phyloP scores from a whole-genome alignment of 2,329 filamentous ascomycete genomes.

The Cadophora luteo-olivacea region DNA sequence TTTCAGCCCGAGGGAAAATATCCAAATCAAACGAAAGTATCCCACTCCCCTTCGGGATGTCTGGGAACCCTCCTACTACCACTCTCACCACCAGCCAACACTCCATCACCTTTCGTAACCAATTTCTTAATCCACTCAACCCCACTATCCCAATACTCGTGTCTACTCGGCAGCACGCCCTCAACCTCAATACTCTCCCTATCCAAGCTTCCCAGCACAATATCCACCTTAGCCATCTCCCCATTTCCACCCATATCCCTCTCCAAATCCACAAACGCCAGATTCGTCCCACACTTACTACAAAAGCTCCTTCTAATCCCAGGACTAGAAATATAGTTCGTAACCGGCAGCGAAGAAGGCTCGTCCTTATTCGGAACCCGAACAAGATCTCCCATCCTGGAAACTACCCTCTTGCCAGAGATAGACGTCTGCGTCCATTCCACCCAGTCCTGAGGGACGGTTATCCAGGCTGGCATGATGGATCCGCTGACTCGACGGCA shows the following conservation, averaged over 20 bases:
- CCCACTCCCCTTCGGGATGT: slow-evolving; percentile 16
- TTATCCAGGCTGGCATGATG: slow-evolving; percentile 39
- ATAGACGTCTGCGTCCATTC: slow-evolving; percentile 17
- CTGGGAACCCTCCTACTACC: slow-evolving; percentile 7
- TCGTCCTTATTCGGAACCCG: no score
- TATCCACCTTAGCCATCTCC: slow-evolving; percentile 29
- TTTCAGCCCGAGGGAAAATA: no score
- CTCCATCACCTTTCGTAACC: slow-evolving; percentile 18
- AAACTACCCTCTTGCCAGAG: not conserved
- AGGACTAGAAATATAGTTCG: slow-evolving; percentile 31
- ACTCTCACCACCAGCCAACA: not conserved
- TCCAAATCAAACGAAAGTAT: not conserved
- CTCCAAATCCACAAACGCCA: slow-evolving; percentile 35
- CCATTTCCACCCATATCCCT: slow-evolving; percentile 20
- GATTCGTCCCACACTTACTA: slow-evolving; percentile 38
- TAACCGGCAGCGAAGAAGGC: not conserved
- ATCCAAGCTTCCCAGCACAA: slow-evolving; percentile 39
- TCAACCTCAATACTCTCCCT: slow-evolving; percentile 31
- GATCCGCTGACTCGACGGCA: slow-evolving; percentile 37
- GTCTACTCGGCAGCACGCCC: slow-evolving; percentile 33
- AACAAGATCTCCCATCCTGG: not conserved
- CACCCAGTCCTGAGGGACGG: slow-evolving; percentile 39
- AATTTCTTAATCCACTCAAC: slow-evolving; percentile 37
- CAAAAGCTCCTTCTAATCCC: slow-evolving; percentile 39
- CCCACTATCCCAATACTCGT: slow-evolving; percentile 40